Percentiles rank a stretch among this genome's conserved stretches.
These are phyloP conservation scores for Saccharomycopsis malanga DNA, from an alignment of 805 yeast species.

Conservation along the genomic window DNA sequence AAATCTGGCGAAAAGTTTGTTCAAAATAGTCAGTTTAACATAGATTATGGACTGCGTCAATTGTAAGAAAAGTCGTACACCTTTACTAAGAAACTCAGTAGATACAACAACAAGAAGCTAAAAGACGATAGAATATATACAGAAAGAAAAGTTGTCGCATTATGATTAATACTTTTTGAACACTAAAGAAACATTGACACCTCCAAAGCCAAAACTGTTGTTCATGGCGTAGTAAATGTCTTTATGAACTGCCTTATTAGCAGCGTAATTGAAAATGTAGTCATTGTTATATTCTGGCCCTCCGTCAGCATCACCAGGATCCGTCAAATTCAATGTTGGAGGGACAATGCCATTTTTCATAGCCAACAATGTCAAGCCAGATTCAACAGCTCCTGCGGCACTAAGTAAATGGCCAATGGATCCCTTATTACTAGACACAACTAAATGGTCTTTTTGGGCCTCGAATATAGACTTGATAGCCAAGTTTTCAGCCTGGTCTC, in stretches of 20 bases:
- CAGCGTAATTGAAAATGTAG: constrained; percentile 53
- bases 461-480: constrained; percentile 59
- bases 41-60: no score
- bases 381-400: constrained; percentile 93
- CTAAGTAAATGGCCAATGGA: constrained; percentile 92
- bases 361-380: constrained; percentile 70
- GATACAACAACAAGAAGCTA: no score
- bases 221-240: constrained; percentile 56
- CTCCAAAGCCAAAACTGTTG: constrained; percentile 97
- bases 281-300: constrained; percentile 35
- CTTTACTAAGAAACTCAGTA: no score
- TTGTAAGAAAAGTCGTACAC: no score
- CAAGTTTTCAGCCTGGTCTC: constrained; percentile 79
- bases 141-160: no score
- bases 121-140: no score
- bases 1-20: no score
- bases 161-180: constrained; percentile 37
- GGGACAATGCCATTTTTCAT: constrained; percentile 55
- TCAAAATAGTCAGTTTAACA: no score
- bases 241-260: constrained; percentile 37
- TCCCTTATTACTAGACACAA: constrained; percentile 81
- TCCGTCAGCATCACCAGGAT: constrained; percentile 39
- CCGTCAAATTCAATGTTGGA: constrained; percentile 68
- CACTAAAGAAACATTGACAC: constrained; percentile 76
- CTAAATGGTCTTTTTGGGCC: constrained; percentile 32